Conservation (phyloP, 352 stramenopile genomes). For the Globisporangium irregulare region DNA sequence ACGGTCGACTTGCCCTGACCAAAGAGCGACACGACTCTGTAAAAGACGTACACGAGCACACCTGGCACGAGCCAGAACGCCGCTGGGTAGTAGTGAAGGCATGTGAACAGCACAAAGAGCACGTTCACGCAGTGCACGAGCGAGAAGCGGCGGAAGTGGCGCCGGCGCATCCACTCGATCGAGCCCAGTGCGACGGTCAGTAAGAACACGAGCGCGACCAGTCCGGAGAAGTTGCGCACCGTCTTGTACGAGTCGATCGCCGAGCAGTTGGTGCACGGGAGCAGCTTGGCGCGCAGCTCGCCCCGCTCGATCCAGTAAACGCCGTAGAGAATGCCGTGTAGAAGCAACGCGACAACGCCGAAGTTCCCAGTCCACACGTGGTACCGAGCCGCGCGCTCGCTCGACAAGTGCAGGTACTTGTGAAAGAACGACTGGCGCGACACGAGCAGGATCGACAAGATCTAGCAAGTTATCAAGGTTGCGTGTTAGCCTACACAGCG, state of each 20-base stretch:
- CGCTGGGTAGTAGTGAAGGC: conserved; percentile 67
- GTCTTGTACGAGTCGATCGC: conserved; percentile 48
- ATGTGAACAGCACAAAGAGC: conserved; percentile 42
- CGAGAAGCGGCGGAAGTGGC: conserved; percentile 54
- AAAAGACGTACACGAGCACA: conserved; percentile 57
- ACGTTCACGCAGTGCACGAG: conserved; percentile 50
- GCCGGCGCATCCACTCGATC: conserved; percentile 46
- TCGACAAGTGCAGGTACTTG: conserved; percentile 49
- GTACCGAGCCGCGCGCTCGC: conserved; percentile 53
- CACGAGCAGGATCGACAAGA: conserved; percentile 63
- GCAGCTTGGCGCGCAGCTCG: conserved; percentile 47
- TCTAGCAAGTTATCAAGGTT: conserved; percentile 5
- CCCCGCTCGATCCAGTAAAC: conserved; percentile 49
- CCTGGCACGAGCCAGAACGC: conserved; percentile 55
- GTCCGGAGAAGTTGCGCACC: conserved; percentile 60
- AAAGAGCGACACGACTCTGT: conserved; percentile 50
- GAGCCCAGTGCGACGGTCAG: conserved; percentile 41
- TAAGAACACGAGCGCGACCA: conserved; percentile 45
- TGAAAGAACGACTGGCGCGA: conserved; percentile 64
- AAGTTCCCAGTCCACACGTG: conserved; percentile 66
- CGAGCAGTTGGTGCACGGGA: conserved; percentile 48
- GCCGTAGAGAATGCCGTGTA: conserved; percentile 58
- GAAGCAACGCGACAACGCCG: conserved; percentile 32
- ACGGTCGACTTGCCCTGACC: conserved; percentile 40
- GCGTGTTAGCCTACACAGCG: background rate